A percentile compares a stretch with the other conserved stretches of the same genome.
phyloP scores from a whole-genome alignment of 192 early-diverging fungal species.

The Backusella luteola region DNA sequence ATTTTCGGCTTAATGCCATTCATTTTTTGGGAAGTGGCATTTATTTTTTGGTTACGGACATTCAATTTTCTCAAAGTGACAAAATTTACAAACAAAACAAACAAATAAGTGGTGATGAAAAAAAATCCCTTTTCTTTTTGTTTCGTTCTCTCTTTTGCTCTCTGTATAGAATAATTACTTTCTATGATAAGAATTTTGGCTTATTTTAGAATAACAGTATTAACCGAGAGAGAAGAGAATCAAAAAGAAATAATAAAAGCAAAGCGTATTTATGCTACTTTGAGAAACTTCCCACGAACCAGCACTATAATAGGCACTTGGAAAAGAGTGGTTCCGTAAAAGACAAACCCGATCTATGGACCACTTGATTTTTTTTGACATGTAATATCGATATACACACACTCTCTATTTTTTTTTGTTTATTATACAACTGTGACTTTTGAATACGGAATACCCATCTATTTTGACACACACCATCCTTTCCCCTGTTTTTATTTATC shows the following conservation, averaged over 20 bases:
- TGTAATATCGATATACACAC: too few relatives aligned
- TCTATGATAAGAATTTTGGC: too few relatives aligned
- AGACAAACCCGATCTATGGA: too few relatives aligned
- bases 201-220: too few relatives aligned
- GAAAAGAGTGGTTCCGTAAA: too few relatives aligned
- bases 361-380: too few relatives aligned
- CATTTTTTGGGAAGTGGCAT: too few relatives aligned
- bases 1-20: too few relatives aligned
- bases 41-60: too few relatives aligned
- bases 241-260: background rate
- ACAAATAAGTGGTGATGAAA: background rate
- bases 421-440: background rate
- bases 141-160: background rate
- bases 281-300: conserved; percentile 1
- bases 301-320: background rate
- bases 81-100: background rate
- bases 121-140: background rate
- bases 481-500: background rate
- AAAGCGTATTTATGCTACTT: background rate
- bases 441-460: background rate
- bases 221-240: background rate
- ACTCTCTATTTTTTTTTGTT: too few relatives aligned
- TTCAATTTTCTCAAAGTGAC: too few relatives aligned
- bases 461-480: background rate
- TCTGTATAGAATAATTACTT: background rate